Conservation (phyloP, 108 stramenopile genomes). For the Nitzschia palea region DNA sequence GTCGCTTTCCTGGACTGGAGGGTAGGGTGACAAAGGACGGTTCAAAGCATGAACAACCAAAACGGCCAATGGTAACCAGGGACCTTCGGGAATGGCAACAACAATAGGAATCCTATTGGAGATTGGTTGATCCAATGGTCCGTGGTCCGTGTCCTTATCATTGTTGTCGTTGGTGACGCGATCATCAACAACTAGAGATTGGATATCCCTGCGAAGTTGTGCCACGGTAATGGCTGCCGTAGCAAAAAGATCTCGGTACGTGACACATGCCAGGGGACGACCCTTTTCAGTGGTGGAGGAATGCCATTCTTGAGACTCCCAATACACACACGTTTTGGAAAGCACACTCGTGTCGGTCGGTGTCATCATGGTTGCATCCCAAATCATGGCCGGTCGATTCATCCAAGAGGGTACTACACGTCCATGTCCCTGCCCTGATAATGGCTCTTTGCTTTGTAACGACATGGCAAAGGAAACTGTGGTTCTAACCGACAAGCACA, state of each 20-base stretch:
- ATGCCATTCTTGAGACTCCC: slow-evolving; percentile 11
- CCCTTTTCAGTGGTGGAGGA: background rate
- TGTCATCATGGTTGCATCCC: too few relatives aligned
- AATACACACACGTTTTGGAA: background rate
- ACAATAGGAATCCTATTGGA: slow-evolving; percentile 52
- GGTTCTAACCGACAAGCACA: too few relatives aligned
- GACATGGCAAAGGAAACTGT: too few relatives aligned
- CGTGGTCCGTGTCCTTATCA: too few relatives aligned
- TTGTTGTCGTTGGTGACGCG: too few relatives aligned
- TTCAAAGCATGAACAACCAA: slow-evolving; percentile 67
- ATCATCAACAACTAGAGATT: too few relatives aligned
- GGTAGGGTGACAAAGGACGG: slow-evolving; percentile 37
- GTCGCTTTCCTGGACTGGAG: too few relatives aligned
- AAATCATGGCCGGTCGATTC: slow-evolving; percentile 3
- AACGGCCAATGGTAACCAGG: slow-evolving; percentile 66
- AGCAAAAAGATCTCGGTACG: background rate
- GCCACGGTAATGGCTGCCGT: slow-evolving; percentile 4
- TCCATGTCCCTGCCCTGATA: too few relatives aligned
- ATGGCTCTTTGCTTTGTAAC: too few relatives aligned
- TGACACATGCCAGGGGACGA: background rate
- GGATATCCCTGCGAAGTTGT: background rate
- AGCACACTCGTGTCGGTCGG: background rate
- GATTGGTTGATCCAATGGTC: too few relatives aligned
- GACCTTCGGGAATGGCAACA: slow-evolving; percentile 84
- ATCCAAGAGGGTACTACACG: slow-evolving; percentile 2